Conservation (phyloP, 129 eudicot genomes). For the Dittrichia graveolens region DNA sequence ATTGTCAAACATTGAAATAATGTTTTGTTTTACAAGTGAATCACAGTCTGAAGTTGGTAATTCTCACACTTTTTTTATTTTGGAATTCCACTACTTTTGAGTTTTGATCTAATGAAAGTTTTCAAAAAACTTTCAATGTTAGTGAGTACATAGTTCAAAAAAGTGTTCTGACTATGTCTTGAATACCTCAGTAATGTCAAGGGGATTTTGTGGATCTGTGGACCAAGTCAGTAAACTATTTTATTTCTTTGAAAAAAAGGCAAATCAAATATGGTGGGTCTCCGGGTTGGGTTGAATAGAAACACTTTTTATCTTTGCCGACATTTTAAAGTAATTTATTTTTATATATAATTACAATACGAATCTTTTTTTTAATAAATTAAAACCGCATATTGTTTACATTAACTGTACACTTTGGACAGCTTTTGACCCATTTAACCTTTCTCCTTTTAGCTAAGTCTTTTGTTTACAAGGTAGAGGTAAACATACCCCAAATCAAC, state of each 20-base stretch:
- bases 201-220: constrained; percentile 21
- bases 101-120: neutral
- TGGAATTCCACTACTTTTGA: neutral
- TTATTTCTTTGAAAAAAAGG: neutral
- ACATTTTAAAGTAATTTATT: neutral
- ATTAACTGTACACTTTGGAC: neutral
- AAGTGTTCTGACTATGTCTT: neutral
- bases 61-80: neutral
- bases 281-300: neutral
- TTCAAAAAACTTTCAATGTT: neutral
- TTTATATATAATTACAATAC: neutral
- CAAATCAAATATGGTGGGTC: neutral
- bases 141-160: neutral
- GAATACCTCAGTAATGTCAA: constrained; percentile 4
- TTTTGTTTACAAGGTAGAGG: neutral
- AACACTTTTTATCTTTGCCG: neutral
- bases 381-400: neutral
- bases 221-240: constrained; percentile 20
- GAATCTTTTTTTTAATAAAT: neutral
- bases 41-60: neutral
- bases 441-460: neutral
- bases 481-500: neutral
- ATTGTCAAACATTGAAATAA: no score
- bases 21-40: neutral
- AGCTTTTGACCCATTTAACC: constrained; percentile 1